phyloP scores from a whole-genome alignment of 1,284 basidiomycete species.

The Puccinia polysora region DNA sequence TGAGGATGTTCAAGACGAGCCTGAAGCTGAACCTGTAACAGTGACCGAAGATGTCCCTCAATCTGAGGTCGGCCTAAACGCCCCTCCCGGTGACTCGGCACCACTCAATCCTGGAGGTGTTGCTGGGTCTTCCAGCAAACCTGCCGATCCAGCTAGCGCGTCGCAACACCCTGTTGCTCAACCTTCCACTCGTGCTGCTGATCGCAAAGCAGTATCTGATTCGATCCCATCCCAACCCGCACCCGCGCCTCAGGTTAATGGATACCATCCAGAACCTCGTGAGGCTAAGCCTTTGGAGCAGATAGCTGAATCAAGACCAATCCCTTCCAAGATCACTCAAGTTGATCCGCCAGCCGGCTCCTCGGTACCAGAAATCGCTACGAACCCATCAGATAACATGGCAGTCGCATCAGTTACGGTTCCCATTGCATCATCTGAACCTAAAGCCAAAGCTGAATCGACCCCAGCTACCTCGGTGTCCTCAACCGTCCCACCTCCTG shows the following conservation, averaged over 20 bases:
- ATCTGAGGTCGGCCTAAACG: conserved; percentile 29
- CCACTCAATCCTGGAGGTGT: background rate
- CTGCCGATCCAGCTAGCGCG: background rate
- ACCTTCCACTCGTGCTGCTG: conserved; percentile 5
- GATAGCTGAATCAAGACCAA: conserved; percentile 9
- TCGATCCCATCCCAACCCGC: conserved; percentile 1
- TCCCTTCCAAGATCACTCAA: conserved; percentile 16
- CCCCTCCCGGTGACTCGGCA: conserved; percentile 2
- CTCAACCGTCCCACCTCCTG: conserved; percentile 48
- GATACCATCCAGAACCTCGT: conserved; percentile 33
- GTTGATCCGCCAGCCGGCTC: conserved; percentile 45
- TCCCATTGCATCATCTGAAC: conserved; percentile 43
- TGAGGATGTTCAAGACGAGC: conserved; percentile 43
- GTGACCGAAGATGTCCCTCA: conserved; percentile 46
- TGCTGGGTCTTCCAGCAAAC: background rate
- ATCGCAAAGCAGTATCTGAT: background rate
- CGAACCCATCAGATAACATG: conserved; percentile 50
- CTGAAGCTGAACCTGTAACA: conserved; percentile 53
- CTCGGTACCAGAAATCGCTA: conserved; percentile 54
- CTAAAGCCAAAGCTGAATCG: conserved; percentile 9
- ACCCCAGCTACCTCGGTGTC: conserved; percentile 30
- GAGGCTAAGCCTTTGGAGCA: conserved; percentile 24
- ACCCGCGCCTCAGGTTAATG: conserved; percentile 30
- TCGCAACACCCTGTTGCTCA: background rate
- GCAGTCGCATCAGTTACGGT: conserved; percentile 52